A percentile compares a stretch with the other conserved stretches of the same genome.
Evolutionary conservation across 202 grass and related monocot species (phyloP).

Genomic region (Schoenoplectus tabernaemontani): DNA sequence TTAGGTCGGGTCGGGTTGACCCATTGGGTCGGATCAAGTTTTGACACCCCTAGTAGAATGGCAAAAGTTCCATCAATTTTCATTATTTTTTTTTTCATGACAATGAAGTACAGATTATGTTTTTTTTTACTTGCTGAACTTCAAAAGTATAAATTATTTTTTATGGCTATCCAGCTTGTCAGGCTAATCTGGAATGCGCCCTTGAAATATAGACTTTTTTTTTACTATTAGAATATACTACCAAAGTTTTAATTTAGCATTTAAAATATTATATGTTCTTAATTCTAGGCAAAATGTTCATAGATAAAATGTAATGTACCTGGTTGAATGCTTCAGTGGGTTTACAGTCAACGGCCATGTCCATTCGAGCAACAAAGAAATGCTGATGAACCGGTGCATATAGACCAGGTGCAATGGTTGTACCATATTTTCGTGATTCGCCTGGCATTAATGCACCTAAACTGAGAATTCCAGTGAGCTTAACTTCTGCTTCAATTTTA

Average conservation of each 20-base stretch:
- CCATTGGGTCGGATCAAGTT: no score
- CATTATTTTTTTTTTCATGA: no score
- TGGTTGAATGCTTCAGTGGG: conserved; percentile 92
- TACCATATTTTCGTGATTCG: conserved; percentile 91
- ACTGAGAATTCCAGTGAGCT: conserved; percentile 98
- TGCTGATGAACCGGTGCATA: conserved; percentile 99
- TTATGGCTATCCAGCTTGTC: no score
- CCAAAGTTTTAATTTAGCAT: not conserved
- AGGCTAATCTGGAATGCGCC: no score
- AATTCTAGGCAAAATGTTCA: not conserved
- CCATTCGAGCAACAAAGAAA: conserved; percentile 99
- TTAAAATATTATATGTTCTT: not conserved
- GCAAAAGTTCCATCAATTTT: no score
- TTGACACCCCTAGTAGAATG: no score
- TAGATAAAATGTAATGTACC: conserved; percentile 31
- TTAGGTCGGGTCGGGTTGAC: no score
- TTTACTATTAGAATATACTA: not conserved
- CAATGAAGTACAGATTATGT: no score
- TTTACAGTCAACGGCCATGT: conserved; percentile 97
- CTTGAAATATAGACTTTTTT: not conserved
- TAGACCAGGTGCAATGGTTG: conserved; percentile 91
- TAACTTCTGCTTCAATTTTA: conserved; percentile 98
- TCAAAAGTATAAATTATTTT: no score
- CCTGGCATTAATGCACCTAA: conserved; percentile 95
- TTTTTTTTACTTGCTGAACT: no score